A percentile compares a stretch with the other conserved stretches of the same genome.
Evolutionary conservation across 306 rosid species (phyloP).

Genomic region (Trifolium dubium): DNA sequence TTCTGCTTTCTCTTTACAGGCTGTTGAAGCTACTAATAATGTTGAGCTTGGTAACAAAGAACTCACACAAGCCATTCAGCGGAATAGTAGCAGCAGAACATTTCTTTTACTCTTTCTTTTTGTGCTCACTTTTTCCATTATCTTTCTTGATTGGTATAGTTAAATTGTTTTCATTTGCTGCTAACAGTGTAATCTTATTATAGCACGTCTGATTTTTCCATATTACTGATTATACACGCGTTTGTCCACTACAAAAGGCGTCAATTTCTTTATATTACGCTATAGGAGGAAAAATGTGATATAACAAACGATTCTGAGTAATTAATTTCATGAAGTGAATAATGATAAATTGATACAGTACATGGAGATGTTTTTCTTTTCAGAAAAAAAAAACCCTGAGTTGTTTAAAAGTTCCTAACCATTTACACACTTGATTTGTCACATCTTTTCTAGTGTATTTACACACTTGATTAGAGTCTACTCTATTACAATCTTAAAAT

Average conservation of each 20-base stretch:
- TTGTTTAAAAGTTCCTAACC: not conserved
- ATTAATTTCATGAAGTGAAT: constrained; percentile 36
- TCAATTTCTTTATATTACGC: constrained; percentile 3
- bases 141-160: constrained; percentile 97
- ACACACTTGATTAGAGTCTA: not conserved
- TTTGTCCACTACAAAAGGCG: constrained; percentile 25
- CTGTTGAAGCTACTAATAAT: constrained; percentile 92
- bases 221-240: constrained; percentile 18
- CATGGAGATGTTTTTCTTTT: not conserved
- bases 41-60: constrained; percentile 96
- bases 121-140: constrained; percentile 79
- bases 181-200: constrained; percentile 24
- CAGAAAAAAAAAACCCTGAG: too few relatives aligned
- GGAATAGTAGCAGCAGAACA: constrained; percentile 92
- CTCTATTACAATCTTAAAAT: too few relatives aligned
- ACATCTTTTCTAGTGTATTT: not conserved
- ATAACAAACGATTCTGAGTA: not conserved
- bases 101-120: constrained; percentile 85
- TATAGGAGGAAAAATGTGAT: not conserved
- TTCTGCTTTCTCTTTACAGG: constrained; percentile 54
- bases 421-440: not conserved
- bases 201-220: constrained; percentile 11
- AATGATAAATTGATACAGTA: constrained; percentile 13
- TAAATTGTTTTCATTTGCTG: constrained; percentile 43
- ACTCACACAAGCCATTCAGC: constrained; percentile 81